Evolutionary conservation across 495 filamentous ascomycete genomes (phyloP).

Genomic region (Talaromyces stipitatus): DNA sequence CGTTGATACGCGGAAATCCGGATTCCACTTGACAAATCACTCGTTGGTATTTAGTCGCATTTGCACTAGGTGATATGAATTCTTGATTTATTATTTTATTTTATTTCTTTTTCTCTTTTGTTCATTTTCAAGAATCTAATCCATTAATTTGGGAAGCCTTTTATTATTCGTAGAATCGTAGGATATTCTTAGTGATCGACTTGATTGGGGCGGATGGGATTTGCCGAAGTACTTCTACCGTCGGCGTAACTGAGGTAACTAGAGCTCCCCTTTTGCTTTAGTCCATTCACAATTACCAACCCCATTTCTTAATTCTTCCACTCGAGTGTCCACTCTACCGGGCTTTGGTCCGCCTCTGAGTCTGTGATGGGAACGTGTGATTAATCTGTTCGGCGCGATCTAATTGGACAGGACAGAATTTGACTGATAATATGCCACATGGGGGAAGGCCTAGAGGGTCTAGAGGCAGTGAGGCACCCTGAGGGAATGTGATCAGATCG

Average conservation of each 20-base stretch:
- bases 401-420: not conserved
- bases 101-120: too few relatives aligned
- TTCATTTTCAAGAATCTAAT: not conserved
- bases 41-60: not conserved
- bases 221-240: not conserved
- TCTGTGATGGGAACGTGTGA: not conserved
- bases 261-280: not conserved
- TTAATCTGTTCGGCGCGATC: not conserved
- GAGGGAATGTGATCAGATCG: not conserved
- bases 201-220: not conserved
- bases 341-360: not conserved
- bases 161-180: not conserved
- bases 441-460: not conserved
- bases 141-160: not conserved
- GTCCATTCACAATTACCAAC: too few relatives aligned
- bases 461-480: not conserved
- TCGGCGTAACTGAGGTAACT: not conserved
- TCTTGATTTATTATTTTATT: not conserved
- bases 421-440: not conserved
- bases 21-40: not conserved
- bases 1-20: not conserved
- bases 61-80: not conserved
- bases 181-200: not conserved
- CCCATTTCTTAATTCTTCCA: not conserved
- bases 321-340: not conserved